Conservation (phyloP, 1,284 basidiomycete species). For the Sphaerobolus stellatus region DNA sequence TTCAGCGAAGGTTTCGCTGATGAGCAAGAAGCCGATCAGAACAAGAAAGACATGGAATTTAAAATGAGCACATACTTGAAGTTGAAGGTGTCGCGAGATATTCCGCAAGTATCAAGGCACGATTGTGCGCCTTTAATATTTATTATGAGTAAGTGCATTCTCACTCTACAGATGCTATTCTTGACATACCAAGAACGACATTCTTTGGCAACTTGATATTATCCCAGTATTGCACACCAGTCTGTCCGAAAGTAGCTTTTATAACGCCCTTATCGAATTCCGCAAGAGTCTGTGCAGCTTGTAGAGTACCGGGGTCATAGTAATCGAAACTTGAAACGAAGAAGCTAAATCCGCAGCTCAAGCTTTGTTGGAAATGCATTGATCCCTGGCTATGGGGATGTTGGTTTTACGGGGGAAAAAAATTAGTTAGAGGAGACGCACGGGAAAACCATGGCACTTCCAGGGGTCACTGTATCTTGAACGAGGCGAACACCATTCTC, state of each 20-base stretch:
- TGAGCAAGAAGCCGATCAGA: neutral
- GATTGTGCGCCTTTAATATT: neutral
- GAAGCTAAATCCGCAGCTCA: too few species aligned
- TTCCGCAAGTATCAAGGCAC: neutral
- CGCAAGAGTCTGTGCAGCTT: neutral
- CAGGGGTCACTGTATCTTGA: constrained; percentile 31
- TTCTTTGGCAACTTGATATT: neutral
- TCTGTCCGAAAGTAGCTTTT: neutral
- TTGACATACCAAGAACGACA: neutral
- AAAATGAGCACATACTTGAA: neutral
- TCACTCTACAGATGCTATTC: neutral
- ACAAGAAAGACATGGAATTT: neutral
- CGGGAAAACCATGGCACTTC: constrained; percentile 36
- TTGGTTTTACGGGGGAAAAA: neutral
- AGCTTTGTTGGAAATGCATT: constrained; percentile 1
- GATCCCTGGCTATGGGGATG: neutral
- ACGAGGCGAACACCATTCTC: constrained; percentile 38
- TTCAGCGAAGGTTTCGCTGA: neutral
- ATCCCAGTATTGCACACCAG: neutral
- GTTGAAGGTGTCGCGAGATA: neutral
- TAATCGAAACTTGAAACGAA: neutral
- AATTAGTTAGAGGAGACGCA: neutral
- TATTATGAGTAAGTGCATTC: neutral
- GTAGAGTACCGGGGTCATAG: neutral
- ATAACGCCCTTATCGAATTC: neutral